These are phyloP conservation scores for Fomitopsis palustris DNA, from an alignment of 1,284 basidiomycete genomes.

Conservation along the genomic window DNA sequence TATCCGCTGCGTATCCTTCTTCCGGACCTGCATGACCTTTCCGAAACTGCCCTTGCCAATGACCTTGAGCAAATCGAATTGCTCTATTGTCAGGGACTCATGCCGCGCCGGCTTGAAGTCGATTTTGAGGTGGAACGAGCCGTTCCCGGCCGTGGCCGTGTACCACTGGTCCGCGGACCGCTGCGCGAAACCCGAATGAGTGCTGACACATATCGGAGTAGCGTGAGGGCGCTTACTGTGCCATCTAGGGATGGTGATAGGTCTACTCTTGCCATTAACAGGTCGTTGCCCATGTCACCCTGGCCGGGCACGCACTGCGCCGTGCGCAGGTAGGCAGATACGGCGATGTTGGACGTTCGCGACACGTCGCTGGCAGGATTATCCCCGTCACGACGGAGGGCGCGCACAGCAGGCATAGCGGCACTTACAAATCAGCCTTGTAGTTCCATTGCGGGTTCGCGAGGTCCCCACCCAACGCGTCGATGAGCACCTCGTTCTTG, in stretches of 20 bases:
- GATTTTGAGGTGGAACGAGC: slow-evolving; percentile 95
- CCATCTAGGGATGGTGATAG: slow-evolving; percentile 86
- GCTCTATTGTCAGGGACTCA: slow-evolving; percentile 88
- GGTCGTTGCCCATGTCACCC: slow-evolving; percentile 90
- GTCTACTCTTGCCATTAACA: slow-evolving; percentile 90
- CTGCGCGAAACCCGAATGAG: slow-evolving; percentile 31
- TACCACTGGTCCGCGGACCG: slow-evolving; percentile 88
- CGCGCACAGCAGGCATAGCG: background rate
- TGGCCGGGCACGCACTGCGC: slow-evolving; percentile 58
- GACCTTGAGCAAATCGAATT: slow-evolving; percentile 96
- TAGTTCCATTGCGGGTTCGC: slow-evolving; percentile 92
- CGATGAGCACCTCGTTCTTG: slow-evolving; percentile 98
- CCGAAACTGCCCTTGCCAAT: slow-evolving; percentile 99
- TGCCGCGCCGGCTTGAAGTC: slow-evolving; percentile 86
- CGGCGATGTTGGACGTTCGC: slow-evolving; percentile 84
- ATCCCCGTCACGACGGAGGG: slow-evolving; percentile 6
- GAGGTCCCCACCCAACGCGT: slow-evolving; percentile 90
- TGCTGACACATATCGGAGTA: background rate
- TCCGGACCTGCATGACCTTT: slow-evolving; percentile 98
- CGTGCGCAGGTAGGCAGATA: slow-evolving; percentile 87
- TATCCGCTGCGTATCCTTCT: slow-evolving; percentile 97
- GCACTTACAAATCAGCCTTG: slow-evolving; percentile 87
- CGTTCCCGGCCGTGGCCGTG: slow-evolving; percentile 76
- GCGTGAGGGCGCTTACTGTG: slow-evolving; percentile 44
- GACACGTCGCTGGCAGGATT: slow-evolving; percentile 72